Conservation (phyloP, 164 flowering plant genomes). For the Vitis rotundifolia region DNA sequence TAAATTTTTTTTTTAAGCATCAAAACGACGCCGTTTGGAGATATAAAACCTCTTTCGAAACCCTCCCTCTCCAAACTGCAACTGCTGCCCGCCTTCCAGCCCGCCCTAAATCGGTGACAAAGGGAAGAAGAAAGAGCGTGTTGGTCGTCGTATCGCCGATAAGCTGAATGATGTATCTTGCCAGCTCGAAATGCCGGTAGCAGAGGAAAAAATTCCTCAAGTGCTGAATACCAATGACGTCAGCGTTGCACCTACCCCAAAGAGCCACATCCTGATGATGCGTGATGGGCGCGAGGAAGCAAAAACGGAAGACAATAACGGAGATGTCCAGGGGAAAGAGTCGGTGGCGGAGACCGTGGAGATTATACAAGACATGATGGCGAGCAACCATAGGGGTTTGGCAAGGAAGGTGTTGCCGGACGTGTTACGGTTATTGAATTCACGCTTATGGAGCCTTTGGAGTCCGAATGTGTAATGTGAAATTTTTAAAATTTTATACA, state of each 20-base stretch:
- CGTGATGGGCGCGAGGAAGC: not conserved
- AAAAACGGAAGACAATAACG: not conserved
- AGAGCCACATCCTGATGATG: too few relatives aligned
- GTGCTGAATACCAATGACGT: not conserved
- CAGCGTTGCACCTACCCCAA: too few relatives aligned
- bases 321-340: too few relatives aligned
- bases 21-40: fast-evolving
- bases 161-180: not conserved
- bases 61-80: too few relatives aligned
- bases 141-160: not conserved
- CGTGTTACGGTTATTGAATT: slow-evolving; percentile 70
- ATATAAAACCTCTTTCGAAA: too few relatives aligned
- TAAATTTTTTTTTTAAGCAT: too few relatives aligned
- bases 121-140: slow-evolving; percentile 30
- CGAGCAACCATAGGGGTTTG: slow-evolving; percentile 42
- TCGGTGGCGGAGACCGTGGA: too few relatives aligned
- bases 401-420: slow-evolving; percentile 82
- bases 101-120: not conserved
- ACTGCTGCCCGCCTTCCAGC: fast-evolving
- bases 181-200: slow-evolving; percentile 1
- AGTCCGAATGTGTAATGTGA: slow-evolving; percentile 46
- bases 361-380: too few relatives aligned
- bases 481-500: too few relatives aligned
- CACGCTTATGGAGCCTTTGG: slow-evolving; percentile 87
- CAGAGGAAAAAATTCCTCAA: not conserved